phyloP scores from a whole-genome alignment of 768 basidiomycete genomes.

The Suillus variegatus region DNA sequence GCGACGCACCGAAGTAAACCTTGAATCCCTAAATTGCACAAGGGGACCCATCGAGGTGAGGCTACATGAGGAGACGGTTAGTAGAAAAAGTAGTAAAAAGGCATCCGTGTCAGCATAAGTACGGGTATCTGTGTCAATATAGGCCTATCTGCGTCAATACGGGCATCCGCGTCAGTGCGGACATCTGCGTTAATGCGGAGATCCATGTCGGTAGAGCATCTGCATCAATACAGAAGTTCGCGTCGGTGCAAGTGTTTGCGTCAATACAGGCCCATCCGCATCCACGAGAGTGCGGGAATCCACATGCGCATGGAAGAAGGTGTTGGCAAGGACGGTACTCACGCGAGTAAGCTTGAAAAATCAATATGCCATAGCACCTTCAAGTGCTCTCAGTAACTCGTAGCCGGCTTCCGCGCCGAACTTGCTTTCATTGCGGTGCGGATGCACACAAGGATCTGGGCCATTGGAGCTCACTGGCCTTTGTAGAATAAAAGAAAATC shows the following conservation, averaged over 20 bases:
- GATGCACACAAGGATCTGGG: not conserved
- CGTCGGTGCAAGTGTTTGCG: not conserved
- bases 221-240: not conserved
- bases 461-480: not conserved
- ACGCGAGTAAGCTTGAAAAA: too few relatives aligned
- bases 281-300: not conserved
- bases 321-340: not conserved
- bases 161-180: too few relatives aligned
- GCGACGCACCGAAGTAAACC: not conserved
- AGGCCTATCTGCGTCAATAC: too few relatives aligned
- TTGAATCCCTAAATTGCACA: not conserved
- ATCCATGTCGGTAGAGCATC: not conserved
- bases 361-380: too few relatives aligned
- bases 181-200: too few relatives aligned
- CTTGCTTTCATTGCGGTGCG: not conserved
- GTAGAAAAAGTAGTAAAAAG: not conserved
- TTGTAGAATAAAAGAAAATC: not conserved
- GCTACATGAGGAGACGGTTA: not conserved
- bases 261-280: not conserved
- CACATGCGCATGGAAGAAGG: not conserved
- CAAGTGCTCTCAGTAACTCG: not conserved
- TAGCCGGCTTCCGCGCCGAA: not conserved
- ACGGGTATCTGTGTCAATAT: not conserved
- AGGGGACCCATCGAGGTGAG: not conserved
- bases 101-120: not conserved